phyloP scores from a whole-genome alignment of 129 eudicot species.

The Oenanthe sinensis region DNA sequence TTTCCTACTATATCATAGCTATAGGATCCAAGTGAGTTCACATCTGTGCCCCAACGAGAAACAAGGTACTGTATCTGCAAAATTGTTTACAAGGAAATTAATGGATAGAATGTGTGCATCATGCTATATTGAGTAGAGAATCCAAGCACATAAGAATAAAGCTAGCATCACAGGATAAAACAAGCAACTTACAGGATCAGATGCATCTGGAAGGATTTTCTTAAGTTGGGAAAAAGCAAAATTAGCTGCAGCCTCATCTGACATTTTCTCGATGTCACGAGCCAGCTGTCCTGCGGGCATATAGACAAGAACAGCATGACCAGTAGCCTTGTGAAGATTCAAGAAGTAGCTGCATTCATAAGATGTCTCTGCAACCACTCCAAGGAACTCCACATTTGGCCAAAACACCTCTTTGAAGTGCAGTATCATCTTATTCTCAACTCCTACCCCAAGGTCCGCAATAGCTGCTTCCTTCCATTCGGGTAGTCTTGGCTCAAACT shows the following conservation, averaged over 20 bases:
- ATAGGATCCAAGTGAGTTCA: slow-evolving; percentile 79
- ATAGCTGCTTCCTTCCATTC: slow-evolving; percentile 90
- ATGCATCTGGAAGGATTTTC: slow-evolving; percentile 79
- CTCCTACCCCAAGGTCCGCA: slow-evolving; percentile 85
- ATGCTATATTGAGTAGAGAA: neutral
- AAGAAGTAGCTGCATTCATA: slow-evolving; percentile 84
- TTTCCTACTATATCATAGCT: slow-evolving; percentile 85
- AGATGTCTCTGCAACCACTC: slow-evolving; percentile 85
- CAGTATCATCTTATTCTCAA: slow-evolving; percentile 78
- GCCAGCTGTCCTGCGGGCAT: slow-evolving; percentile 99
- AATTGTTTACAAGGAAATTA: neutral
- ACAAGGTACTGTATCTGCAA: slow-evolving; percentile 79
- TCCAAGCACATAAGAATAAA: neutral
- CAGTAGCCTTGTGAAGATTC: slow-evolving; percentile 95
- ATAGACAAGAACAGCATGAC: slow-evolving; percentile 84
- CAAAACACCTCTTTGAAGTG: slow-evolving; percentile 87
- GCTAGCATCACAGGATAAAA: neutral
- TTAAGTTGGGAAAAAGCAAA: slow-evolving; percentile 72
- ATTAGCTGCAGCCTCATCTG: slow-evolving; percentile 80
- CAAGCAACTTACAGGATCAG: slow-evolving; percentile 24
- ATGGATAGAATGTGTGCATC: neutral
- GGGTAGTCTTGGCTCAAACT: slow-evolving; percentile 88
- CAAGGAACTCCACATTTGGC: slow-evolving; percentile 98
- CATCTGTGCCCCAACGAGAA: slow-evolving; percentile 91
- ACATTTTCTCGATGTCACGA: slow-evolving; percentile 72